These are phyloP conservation scores for Hyphopichia homilentoma DNA, from an alignment of 805 yeast species.

Conservation along the genomic window DNA sequence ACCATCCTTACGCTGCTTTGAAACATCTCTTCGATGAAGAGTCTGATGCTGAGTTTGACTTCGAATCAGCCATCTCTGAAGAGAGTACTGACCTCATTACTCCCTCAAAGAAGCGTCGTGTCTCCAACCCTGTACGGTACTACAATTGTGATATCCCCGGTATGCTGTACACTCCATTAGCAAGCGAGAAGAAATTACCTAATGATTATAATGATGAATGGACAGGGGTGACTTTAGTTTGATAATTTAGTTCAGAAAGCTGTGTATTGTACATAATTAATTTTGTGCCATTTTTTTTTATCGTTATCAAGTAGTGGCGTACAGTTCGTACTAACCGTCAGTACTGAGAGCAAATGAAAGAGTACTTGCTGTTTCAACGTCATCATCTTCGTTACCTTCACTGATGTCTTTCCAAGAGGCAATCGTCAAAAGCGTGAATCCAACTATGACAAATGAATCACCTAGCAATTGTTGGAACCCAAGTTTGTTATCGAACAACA, in stretches of 20 bases:
- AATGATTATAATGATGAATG: too few species aligned
- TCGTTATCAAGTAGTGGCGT: too few species aligned
- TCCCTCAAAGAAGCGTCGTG: slow-evolving; percentile 1
- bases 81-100: not conserved
- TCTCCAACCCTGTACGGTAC: not conserved
- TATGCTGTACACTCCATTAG: too few species aligned
- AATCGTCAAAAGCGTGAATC: slow-evolving; percentile 61
- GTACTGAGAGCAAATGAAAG: slow-evolving; percentile 40
- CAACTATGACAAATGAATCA: slow-evolving; percentile 62
- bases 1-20: not conserved
- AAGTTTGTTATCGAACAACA: slow-evolving; percentile 56
- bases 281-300: too few species aligned
- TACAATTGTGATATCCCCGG: too few species aligned
- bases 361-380: slow-evolving; percentile 38
- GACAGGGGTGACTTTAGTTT: too few species aligned
- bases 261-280: too few species aligned
- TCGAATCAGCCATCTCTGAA: not conserved
- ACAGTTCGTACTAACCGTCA: slow-evolving; percentile 9
- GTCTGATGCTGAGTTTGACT: not conserved
- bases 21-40: slow-evolving; percentile 2
- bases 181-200: too few species aligned
- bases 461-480: slow-evolving; percentile 60
- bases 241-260: too few species aligned
- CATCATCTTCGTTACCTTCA: slow-evolving; percentile 44
- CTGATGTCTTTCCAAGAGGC: slow-evolving; percentile 66